A percentile compares a stretch with the other conserved stretches of the same genome.
phyloP scores from a whole-genome alignment of 2,329 filamentous ascomycete genomes.

The Thermoascus crustaceus region DNA sequence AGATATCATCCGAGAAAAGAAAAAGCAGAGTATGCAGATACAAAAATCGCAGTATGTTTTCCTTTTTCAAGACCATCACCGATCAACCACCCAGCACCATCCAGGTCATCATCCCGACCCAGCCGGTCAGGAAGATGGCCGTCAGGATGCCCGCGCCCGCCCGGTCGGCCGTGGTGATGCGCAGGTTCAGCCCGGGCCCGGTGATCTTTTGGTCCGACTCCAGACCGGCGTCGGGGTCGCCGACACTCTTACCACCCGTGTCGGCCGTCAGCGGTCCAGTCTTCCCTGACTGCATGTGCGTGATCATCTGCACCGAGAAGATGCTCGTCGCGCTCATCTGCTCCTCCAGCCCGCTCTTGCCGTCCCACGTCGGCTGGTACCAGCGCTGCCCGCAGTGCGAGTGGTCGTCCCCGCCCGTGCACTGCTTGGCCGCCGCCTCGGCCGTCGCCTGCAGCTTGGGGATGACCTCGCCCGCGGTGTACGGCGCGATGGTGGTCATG shows the following conservation, averaged over 20 bases:
- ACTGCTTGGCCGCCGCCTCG: conserved; percentile 53
- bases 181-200: neutral
- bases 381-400: conserved; percentile 48
- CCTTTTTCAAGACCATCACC: neutral
- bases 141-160: conserved; percentile 11
- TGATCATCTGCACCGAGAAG: conserved; percentile 23
- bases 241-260: conserved; percentile 52
- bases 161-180: conserved; percentile 9
- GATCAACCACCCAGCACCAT: conserved; percentile 6
- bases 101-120: conserved; percentile 12
- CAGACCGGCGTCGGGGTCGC: conserved; percentile 35
- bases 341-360: conserved; percentile 29
- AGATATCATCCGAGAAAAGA: too few species aligned
- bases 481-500: conserved; percentile 55
- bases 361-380: conserved; percentile 31
- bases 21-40: neutral
- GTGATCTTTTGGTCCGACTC: neutral
- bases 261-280: conserved; percentile 36
- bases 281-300: conserved; percentile 11
- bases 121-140: conserved; percentile 7
- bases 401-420: conserved; percentile 50
- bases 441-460: conserved; percentile 53
- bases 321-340: conserved; percentile 35
- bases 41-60: neutral
- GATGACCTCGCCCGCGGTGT: conserved; percentile 47